Base-by-base conservation (phyloP, 192 early-diverging fungal species). In the Coemansia erecta region DNA sequence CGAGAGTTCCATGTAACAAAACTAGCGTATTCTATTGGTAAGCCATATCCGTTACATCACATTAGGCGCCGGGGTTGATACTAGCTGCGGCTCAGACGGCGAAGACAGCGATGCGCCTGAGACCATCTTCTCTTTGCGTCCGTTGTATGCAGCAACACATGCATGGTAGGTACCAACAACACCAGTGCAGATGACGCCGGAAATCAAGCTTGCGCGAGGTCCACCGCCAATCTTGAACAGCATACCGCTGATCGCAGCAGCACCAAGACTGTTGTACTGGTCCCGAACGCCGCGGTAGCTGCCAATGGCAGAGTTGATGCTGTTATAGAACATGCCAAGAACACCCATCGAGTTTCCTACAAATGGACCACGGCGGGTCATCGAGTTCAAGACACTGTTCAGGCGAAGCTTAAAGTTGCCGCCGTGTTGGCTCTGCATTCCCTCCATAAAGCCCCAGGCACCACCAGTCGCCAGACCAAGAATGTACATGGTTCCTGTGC, bases 341-440 rank as follows among this genome's bases (percentile, higher is more conserved):
- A 92, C 81, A 66, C 89, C 90, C 31, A 86, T 73, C 24, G 90
- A 89, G 82, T 92, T 92, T 66, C 85, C 90, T 49, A 92, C 66
- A 59, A 88, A 90, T 18, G 90, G 90, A n/a, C 90, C 90, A 53
- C 90, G 87, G 44, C 90, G 84, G 10, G 90, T 92, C 71, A 89
- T 87, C 23, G 85, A 82, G 80, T 92, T 92, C 50, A 92, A 82
- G 33, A 89, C 84, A 52, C 85, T 88, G 78, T 92, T 92, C 26
- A 92, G 73, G 44, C 89, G 85, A 58, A 92, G 78, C 76, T 90
- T 90, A 65, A 88, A 81, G 60, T 64, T 76, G 52, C 45, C 56
- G 58, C 87, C 86, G 26, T 80, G 70, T 37, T 88, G 83, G 47
- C 77, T 81, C 21, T 80, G 83, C 53, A 90, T 66, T 70, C 90